Base-by-base conservation (phyloP, 2,329 filamentous ascomycete species). In the Paracoccidioides lutzii region DNA sequence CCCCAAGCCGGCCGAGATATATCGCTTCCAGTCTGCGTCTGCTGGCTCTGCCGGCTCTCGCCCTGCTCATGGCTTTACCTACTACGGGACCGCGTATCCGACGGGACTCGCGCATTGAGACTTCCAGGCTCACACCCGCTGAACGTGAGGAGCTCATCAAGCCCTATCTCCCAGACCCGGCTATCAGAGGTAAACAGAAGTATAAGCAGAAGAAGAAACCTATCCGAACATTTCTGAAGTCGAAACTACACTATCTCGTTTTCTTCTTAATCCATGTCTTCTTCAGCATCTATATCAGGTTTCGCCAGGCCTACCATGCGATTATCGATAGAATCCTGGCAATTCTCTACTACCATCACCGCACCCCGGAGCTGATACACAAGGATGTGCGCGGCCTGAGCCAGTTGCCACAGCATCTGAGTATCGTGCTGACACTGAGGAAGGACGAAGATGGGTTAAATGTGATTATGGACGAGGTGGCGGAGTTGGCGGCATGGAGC, bases 401-500 rank as follows among this genome's bases (percentile, higher is more conserved):
- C 57, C 82, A 85, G 63, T 72, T 94, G 58, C 93, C 93, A 2
- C 81, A 86, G 61, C 93, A 98, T 67, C 71, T 98, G 52, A 96
- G 90, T 66, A 85, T 95, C 9, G 84, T 97, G 55, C 73, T 98
- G 57, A 91, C 64, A 77, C 84, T 67, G 81, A 85, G 57, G 69
- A 84, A 57, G 78, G 83, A 66, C 78, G 85, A 64, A 79, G 85
- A 88, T 53, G 88, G 88, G 14, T 71, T 97, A 48, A 89, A 95
- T 64, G 82, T 84, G 30, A 73, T 98, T 58, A 83, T 97, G 65
- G 88, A 94, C 64, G 90, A 98, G 72, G 87, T 89, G 12, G 87
- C 90, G 43, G 93, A 98, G 69, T 80, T 98, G 59, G 84, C 88
- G 22, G 91, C 91, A 3, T 98, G 93, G 93, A 93, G 87, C 68